A percentile compares a stretch with the other conserved stretches of the same genome.
These are phyloP conservation scores for Fusarium mangiferae DNA, from an alignment of 2,329 filamentous ascomycete genomes.

Conservation along the genomic window DNA sequence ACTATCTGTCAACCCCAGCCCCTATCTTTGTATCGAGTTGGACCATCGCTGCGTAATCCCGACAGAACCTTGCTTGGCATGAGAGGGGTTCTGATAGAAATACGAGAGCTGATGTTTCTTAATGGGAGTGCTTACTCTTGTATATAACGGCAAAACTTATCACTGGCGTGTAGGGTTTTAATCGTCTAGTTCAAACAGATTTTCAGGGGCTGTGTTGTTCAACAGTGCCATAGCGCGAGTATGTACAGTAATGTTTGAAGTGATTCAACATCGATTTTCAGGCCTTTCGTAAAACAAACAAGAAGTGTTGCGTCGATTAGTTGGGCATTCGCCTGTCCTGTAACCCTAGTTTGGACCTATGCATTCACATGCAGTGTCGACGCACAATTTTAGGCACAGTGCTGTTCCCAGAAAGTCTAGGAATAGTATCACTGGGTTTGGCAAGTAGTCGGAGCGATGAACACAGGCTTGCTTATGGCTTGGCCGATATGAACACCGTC, in stretches of 20 bases:
- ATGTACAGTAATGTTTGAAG: too few relatives aligned
- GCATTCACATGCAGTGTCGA: not conserved
- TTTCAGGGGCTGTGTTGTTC: not conserved
- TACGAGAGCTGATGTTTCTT: not conserved
- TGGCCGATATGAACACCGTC: not conserved
- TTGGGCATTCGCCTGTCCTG: not conserved
- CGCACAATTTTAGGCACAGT: not conserved
- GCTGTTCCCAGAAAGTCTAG: not conserved
- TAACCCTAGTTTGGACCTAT: not conserved
- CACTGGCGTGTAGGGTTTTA: not conserved
- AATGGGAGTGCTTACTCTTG: too few relatives aligned
- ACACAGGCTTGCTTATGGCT: not conserved
- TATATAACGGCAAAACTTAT: too few relatives aligned
- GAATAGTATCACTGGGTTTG: not conserved
- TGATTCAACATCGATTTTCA: too few relatives aligned
- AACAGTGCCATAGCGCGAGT: too few relatives aligned
- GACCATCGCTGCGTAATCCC: slow-evolving; percentile 19
- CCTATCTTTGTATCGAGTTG: not conserved
- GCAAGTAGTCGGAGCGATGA: not conserved
- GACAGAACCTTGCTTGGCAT: not conserved
- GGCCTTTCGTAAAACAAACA: not conserved
- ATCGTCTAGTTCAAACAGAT: not conserved
- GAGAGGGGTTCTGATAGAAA: not conserved
- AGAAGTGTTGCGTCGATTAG: not conserved
- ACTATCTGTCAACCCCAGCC: not conserved